Evolutionary conservation across 495 filamentous ascomycete genomes (phyloP), one percentile per base, ranked within the genome.

Genomic region (Physcia stellaris): DNA sequence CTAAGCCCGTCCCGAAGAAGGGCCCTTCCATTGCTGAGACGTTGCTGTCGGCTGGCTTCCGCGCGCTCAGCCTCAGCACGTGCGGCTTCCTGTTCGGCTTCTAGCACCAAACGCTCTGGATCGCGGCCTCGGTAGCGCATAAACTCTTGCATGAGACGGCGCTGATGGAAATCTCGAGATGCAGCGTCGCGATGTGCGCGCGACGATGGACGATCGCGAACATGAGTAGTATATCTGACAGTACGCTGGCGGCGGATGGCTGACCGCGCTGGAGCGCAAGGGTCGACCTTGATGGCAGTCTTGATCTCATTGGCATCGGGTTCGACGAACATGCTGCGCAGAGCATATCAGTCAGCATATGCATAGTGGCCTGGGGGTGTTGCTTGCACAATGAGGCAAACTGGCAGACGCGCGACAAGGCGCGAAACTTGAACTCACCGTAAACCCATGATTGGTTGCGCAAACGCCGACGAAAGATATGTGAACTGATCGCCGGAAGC

Each of bases 181-280:
- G n/a, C n/a, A n/a, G n/a, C n/a, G n/a, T n/a, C n/a, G n/a, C n/a
- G n/a, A n/a, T n/a, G n/a, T 17, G 4, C 41, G 24, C 17, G 40
- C 24, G 28, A 48, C 30, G 48, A 33, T 20, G 32, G 28, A 11
- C 27, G 41, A 22, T 37, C 28, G 32, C 41, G 50, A 32, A 31
- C 41, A 18, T 39, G 36, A 18, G 50, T 24, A 29, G 39, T 45
- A 35, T 47, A 49, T 47, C 68, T 67, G 39, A 64, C 49, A 35
- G 57, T 55, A 41, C 58, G 43, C 50, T 66, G 60, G 49, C 77
- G 73, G 40, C 83, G 75, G 46, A 92, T 92, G 5, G 77, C 53
- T 18, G 83, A 87, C 50, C 85, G 80, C 46, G 72, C 62, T 41
- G 64, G 62, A 29, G 77, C 70, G 32, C 77, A 68, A 15, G 62